Evolutionary conservation across 139 green algal species (phyloP).

Genomic region (Yamagishiella unicocca): DNA sequence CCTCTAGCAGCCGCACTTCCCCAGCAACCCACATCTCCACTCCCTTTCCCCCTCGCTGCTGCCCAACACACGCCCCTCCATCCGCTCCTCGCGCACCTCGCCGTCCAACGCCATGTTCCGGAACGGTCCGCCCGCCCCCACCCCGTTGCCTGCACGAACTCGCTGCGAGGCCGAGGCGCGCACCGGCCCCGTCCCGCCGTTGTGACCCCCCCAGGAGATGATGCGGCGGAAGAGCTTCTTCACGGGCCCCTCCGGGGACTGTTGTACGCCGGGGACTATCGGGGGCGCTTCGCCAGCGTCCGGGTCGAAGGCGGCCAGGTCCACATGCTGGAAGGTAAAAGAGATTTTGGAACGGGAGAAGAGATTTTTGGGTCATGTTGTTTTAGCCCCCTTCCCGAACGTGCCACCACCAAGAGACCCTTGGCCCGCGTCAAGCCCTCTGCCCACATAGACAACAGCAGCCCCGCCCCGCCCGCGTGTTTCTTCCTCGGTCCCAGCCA

Average conservation of each 20-base stretch:
- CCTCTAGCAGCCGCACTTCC: too few relatives aligned
- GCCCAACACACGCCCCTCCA: not conserved
- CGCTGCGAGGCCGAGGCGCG: slow-evolving; percentile 7
- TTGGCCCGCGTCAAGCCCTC: too few relatives aligned
- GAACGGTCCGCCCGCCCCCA: not conserved
- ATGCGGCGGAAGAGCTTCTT: not conserved
- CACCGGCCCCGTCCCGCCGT: not conserved
- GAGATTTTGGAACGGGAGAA: too few relatives aligned
- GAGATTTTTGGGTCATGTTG: too few relatives aligned
- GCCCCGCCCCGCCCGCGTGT: too few relatives aligned
- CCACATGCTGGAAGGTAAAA: slow-evolving; percentile 20
- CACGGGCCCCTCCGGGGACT: not conserved
- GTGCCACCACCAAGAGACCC: too few relatives aligned
- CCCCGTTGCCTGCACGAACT: not conserved
- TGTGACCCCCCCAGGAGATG: slow-evolving; percentile 9
- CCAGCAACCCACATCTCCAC: too few relatives aligned
- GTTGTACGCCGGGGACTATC: not conserved
- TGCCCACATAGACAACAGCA: too few relatives aligned
- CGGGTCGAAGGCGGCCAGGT: slow-evolving; percentile 38
- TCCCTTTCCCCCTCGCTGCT: not conserved
- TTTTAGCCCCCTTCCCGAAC: too few relatives aligned
- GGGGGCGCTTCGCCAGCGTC: not conserved
- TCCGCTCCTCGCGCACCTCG: not conserved
- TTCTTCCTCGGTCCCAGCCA: too few relatives aligned
- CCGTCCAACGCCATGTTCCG: not conserved